These are phyloP conservation scores for Rhypophila decipiens DNA, from an alignment of 495 filamentous ascomycete genomes.

Conservation along the genomic window DNA sequence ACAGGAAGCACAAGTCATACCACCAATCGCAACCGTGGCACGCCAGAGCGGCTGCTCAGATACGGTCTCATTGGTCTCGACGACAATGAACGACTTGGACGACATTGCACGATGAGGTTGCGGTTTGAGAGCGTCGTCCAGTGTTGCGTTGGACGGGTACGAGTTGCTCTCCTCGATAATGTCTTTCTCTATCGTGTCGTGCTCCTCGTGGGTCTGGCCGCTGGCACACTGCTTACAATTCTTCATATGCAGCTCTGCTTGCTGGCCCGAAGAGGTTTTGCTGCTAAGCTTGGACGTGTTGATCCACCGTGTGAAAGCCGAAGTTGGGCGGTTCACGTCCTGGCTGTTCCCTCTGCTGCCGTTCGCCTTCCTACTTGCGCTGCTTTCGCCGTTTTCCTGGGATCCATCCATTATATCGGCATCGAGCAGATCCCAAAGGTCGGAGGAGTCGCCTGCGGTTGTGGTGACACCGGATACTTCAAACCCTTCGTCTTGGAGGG, in stretches of 20 bases:
- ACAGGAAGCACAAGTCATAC: conserved; percentile 83
- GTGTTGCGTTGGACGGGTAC: not conserved
- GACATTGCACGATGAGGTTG: conserved; percentile 9
- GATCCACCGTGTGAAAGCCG: conserved; percentile 22
- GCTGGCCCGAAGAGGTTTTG: conserved; percentile 4
- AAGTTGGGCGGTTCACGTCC: conserved; percentile 3
- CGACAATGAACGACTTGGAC: conserved; percentile 16
- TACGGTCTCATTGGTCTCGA: conserved; percentile 14
- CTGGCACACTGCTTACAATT: conserved; percentile 29
- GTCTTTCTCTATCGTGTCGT: conserved; percentile 7
- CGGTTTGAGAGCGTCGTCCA: not conserved
- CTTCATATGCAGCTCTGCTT: conserved; percentile 18
- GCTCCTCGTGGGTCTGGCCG: not conserved
- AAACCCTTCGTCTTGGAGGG: conserved; percentile 40
- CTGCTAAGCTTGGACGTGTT: conserved; percentile 9
- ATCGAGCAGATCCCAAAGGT: conserved; percentile 7
- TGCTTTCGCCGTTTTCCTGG: conserved; percentile 6
- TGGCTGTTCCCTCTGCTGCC: not conserved
- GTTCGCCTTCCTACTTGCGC: not conserved
- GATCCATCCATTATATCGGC: not conserved
- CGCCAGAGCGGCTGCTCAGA: conserved; percentile 29
- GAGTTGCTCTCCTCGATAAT: conserved; percentile 9
- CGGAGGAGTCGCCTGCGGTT: conserved; percentile 22
- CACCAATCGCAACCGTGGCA: conserved; percentile 64
- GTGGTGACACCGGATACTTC: conserved; percentile 39